Evolutionary conservation across 176 grass and related monocot genomes (phyloP), one percentile per base, ranked within the genome.

Genomic region (Oryza coarctata): DNA sequence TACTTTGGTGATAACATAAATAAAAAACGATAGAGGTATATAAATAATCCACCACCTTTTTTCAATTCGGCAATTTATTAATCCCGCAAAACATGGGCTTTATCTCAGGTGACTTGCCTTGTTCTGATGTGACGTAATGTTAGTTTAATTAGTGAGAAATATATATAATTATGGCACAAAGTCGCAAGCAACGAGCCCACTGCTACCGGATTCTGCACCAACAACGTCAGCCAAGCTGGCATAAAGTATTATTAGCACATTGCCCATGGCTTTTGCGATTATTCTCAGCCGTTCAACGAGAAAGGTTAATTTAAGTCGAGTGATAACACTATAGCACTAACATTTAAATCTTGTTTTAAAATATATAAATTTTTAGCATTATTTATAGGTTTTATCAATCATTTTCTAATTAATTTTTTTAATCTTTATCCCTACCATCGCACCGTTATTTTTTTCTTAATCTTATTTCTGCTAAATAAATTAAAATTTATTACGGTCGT

Each of bases 31-130:
- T n/a, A n/a, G n/a, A n/a, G n/a, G n/a, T n/a, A n/a, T n/a, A 29
- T 67, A 52, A 35, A 30, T 40, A 79, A 80, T 65, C 31, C 35
- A 7, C 3, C 3, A 61, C 6, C 41, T 14, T 65, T 47, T 70
- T 36, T 22, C 18, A 50, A 36, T 49, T 63, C 4, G 2, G 41
- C 14, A 20, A 26, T 50, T 50, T 28, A 57, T n/a, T 28, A 41
- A 86, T 74, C 84, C 68, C 57, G 31, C 76, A 10, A 29, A 22
- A 65, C 76, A 49, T 57, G 40, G 75, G 17, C 22, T 62, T 73
- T 57, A 76, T 66, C 84, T 74, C 76, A 74, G 76, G 84, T 80
- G 84, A 66, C 76, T 70, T 55, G 41, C 31, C 41, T 38, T 38
- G 57, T 41, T 17, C 12, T 28, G 68, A 86, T 35, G 84, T 50